Base-by-base conservation (phyloP, 257 asterid genomes). In the Voacanga thouarsii region DNA sequence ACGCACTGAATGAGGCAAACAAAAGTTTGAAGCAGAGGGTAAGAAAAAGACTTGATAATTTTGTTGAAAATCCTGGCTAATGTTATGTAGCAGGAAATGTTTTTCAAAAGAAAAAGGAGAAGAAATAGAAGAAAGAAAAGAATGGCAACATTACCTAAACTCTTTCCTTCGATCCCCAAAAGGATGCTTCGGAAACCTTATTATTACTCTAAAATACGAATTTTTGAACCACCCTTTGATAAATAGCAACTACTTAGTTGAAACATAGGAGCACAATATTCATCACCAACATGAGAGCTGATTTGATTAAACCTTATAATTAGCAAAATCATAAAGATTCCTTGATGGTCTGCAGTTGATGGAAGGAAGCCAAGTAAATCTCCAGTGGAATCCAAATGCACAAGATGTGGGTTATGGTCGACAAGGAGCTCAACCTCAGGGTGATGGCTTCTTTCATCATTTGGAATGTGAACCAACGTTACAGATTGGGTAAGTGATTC, bases 1-100 rank as follows among this genome's bases (percentile, higher is more conserved):
- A 90, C 82, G 97, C 92, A 72, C 90, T 96, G 81, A 90, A 89
- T 80, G 98, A 96, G 83, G 99, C 98, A 44, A 96, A 96, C 88
- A 89, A 81, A 83, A 89, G 80, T 70, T 83, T 93, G 92, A 96
- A 90, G 80, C 97, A 96, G 33, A 88, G 98, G 96, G 99, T 96
- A 83, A 53, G 88, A 78, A 37, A 78, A 37, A 69, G 12, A n/a
- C 37, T 33, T 33, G 37, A 33, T 33, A 2, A 33, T 33, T 37
- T 12, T 8, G 11, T 49, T 30, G 3, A 26, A 2, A 8, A 65
- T 37, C 7, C 43, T 39, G 49, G 23, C 14, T 18, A 18, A 37
- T 11, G 6, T 30, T 24, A 19, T 19, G 24, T 55, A 0, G 9
- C 3, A 5, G 7, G 43, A 64, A 18, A 64, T 0, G 0, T 60